Evolutionary conservation across 2,329 filamentous ascomycete species (phyloP).

Genomic region (Thelonectria blattea): DNA sequence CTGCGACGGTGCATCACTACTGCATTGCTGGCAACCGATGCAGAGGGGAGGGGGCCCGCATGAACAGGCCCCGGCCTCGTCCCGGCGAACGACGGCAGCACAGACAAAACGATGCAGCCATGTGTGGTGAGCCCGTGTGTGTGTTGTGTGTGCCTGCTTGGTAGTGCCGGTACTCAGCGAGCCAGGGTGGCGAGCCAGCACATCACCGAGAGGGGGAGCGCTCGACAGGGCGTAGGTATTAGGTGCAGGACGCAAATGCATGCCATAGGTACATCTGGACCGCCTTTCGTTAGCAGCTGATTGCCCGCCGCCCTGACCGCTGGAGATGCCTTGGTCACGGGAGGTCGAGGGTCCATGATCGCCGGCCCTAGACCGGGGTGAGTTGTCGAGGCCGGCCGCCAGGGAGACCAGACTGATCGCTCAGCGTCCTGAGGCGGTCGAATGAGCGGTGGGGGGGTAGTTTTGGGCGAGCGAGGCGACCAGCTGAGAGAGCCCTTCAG

Average conservation of each 20-base stretch:
- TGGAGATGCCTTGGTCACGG: slow-evolving; percentile 33
- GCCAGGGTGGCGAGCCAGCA: slow-evolving; percentile 31
- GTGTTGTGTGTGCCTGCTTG: slow-evolving; percentile 11
- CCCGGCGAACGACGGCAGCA: slow-evolving; percentile 27
- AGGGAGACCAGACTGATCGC: slow-evolving; percentile 25
- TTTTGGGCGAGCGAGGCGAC: slow-evolving; percentile 20
- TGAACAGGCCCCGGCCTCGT: slow-evolving; percentile 37
- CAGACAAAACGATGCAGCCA: slow-evolving; percentile 24
- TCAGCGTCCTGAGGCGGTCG: slow-evolving; percentile 22
- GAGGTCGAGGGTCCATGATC: slow-evolving; percentile 37
- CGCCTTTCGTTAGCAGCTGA: slow-evolving; percentile 34
- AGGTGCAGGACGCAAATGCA: slow-evolving; percentile 43
- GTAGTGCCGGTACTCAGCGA: slow-evolving; percentile 21
- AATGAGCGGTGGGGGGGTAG: slow-evolving; percentile 22
- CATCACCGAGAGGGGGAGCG: slow-evolving; percentile 31
- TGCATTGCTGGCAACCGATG: slow-evolving; percentile 38
- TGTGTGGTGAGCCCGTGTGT: not conserved
- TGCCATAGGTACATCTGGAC: slow-evolving; percentile 39
- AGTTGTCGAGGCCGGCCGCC: slow-evolving; percentile 20
- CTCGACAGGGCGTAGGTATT: slow-evolving; percentile 30
- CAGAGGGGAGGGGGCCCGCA: slow-evolving; percentile 37
- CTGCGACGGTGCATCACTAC: slow-evolving; percentile 32
- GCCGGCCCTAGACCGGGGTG: slow-evolving; percentile 35
- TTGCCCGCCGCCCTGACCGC: slow-evolving; percentile 36
- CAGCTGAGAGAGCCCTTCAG: not conserved